A percentile compares a stretch with the other conserved stretches of the same genome.
Conservation (phyloP, 1,284 basidiomycete genomes). For the Anthracocystis walkeri region DNA sequence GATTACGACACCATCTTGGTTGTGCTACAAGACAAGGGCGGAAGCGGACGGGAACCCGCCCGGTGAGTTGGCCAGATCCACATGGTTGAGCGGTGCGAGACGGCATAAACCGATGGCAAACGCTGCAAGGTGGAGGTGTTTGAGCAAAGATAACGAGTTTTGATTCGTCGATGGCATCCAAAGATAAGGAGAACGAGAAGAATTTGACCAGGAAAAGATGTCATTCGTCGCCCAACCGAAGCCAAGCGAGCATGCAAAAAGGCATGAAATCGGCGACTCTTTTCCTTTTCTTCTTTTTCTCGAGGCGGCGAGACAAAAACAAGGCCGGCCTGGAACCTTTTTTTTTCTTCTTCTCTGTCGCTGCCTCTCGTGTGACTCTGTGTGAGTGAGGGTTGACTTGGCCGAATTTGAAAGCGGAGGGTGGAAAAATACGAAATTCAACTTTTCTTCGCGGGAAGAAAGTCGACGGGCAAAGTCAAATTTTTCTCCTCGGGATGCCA, state of each 20-base stretch:
- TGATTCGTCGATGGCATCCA: conserved; percentile 35
- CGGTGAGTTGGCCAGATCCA: conserved; percentile 2
- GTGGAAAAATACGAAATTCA: not conserved
- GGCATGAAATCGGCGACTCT: not conserved
- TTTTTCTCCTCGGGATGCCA: not conserved
- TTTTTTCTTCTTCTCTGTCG: not conserved
- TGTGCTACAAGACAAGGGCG: not conserved
- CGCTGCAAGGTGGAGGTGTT: conserved; percentile 20
- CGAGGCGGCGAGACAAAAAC: too few relatives aligned
- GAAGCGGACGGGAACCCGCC: conserved; percentile 23
- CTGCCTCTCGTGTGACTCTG: not conserved
- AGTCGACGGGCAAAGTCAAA: too few relatives aligned
- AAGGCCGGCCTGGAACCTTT: not conserved
- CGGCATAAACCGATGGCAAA: not conserved
- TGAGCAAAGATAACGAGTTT: conserved; percentile 15
- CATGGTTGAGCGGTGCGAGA: conserved; percentile 2
- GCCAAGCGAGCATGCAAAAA: not conserved
- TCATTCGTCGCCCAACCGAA: conserved; percentile 1
- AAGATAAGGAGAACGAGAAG: conserved; percentile 25
- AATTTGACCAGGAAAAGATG: conserved; percentile 1
- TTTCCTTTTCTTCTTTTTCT: not conserved
- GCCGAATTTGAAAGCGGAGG: too few relatives aligned
- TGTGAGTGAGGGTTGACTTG: too few relatives aligned
- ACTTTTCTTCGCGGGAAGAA: not conserved
- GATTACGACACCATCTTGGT: conserved; percentile 20